Conservation (phyloP, 1,284 basidiomycete species). For the Coniferiporia sulphurascens region DNA sequence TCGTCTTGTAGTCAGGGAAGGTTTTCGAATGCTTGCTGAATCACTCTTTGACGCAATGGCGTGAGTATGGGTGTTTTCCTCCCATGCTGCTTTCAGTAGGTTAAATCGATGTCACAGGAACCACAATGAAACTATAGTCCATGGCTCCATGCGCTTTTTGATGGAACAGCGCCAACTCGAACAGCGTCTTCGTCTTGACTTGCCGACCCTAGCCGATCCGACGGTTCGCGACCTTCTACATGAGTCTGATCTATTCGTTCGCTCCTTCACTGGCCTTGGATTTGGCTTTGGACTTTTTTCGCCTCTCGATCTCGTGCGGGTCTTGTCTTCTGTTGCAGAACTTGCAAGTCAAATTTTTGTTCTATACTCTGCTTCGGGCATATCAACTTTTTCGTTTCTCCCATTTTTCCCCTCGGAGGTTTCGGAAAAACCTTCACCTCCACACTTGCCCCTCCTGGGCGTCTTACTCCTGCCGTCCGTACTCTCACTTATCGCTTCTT, state of each 20-base stretch:
- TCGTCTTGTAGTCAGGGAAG: constrained; percentile 49
- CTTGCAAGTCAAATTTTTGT: constrained; percentile 64
- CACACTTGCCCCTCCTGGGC: constrained; percentile 15
- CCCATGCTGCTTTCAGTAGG: constrained; percentile 12
- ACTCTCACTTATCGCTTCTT: constrained; percentile 53
- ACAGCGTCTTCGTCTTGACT: constrained; percentile 69
- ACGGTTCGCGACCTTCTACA: constrained; percentile 68
- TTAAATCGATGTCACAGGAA: constrained; percentile 35
- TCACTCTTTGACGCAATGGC: constrained; percentile 63
- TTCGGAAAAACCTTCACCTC: constrained; percentile 6
- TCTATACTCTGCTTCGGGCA: constrained; percentile 60
- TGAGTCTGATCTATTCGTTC: constrained; percentile 76
- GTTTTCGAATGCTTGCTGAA: constrained; percentile 58
- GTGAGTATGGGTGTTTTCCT: constrained; percentile 40
- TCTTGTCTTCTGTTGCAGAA: constrained; percentile 66
- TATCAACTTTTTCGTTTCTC: constrained; percentile 48
- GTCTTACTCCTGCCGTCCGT: constrained; percentile 25
- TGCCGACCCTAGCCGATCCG: constrained; percentile 71
- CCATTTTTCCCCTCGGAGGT: constrained; percentile 26
- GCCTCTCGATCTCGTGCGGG: constrained; percentile 69
- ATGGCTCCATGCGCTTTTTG: constrained; percentile 63
- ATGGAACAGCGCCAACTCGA: constrained; percentile 74
- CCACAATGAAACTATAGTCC: constrained; percentile 63
- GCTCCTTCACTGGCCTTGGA: constrained; percentile 63
- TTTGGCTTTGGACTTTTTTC: constrained; percentile 64